phyloP scores from a whole-genome alignment of 176 grass and related monocot genomes.

The Zea luxurians region DNA sequence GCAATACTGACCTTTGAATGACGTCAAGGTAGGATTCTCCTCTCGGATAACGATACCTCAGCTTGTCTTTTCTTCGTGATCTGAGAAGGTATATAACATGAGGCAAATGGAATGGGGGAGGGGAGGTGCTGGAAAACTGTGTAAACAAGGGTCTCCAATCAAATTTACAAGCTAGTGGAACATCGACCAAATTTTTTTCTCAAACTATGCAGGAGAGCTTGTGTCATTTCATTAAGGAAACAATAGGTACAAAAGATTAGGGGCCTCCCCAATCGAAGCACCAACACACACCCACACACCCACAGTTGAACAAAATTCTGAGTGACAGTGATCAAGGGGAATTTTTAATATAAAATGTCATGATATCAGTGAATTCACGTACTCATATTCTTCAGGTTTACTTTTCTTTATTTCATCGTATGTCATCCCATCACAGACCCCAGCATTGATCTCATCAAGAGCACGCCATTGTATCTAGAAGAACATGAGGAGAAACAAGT shows the following conservation, averaged over 20 bases:
- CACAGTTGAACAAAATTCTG: conserved; percentile 7
- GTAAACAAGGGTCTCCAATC: not conserved
- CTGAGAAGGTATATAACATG: conserved; percentile 38
- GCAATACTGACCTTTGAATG: conserved; percentile 72
- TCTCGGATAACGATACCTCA: conserved; percentile 94
- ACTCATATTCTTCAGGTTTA: conserved; percentile 97
- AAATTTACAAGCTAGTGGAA: not conserved
- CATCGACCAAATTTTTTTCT: not conserved
- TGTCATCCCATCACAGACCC: conserved; percentile 95
- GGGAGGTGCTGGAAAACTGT: not conserved
- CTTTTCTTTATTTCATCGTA: conserved; percentile 97
- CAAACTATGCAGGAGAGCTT: no score
- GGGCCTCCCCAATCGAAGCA: no score
- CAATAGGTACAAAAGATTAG: no score
- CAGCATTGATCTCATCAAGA: conserved; percentile 95
- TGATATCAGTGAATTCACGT: conserved; percentile 33
- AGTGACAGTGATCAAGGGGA: not conserved
- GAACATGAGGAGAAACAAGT: conserved; percentile 36
- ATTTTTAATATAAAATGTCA: not conserved
- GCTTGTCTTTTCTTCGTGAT: conserved; percentile 82
- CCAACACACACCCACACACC: no score
- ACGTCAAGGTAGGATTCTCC: conserved; percentile 98
- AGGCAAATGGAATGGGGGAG: not conserved
- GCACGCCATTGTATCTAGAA: conserved; percentile 99
- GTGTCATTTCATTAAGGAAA: no score